Evolutionary conservation across 2,329 filamentous ascomycete genomes (phyloP).

Genomic region (Clarireedia paspali): DNA sequence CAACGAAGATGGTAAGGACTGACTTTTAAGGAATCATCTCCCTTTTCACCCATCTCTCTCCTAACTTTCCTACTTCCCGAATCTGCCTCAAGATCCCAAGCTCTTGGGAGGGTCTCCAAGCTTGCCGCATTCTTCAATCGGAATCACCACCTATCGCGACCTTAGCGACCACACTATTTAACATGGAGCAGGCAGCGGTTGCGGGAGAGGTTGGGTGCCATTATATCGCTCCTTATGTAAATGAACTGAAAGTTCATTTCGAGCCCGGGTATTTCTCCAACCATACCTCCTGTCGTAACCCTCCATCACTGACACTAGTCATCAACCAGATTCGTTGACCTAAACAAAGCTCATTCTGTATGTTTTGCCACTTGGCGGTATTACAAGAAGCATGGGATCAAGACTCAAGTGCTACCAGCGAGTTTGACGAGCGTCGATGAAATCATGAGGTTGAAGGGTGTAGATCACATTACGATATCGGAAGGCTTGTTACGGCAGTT

Average conservation of each 20-base stretch:
- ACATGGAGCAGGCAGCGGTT: slow-evolving; percentile 50
- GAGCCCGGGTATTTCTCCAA: slow-evolving; percentile 35
- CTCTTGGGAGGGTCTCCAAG: slow-evolving; percentile 56
- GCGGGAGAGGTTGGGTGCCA: slow-evolving; percentile 50
- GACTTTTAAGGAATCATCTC: slow-evolving; percentile 39
- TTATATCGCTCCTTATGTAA: slow-evolving; percentile 60
- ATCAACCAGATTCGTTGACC: slow-evolving; percentile 37
- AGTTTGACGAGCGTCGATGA: slow-evolving; percentile 50
- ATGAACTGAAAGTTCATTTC: slow-evolving; percentile 57
- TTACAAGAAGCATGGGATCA: slow-evolving; percentile 35
- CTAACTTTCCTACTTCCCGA: slow-evolving; percentile 37
- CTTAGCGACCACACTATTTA: slow-evolving; percentile 56
- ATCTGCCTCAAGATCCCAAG: slow-evolving; percentile 57
- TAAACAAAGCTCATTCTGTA: slow-evolving; percentile 32
- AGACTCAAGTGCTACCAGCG: slow-evolving; percentile 47
- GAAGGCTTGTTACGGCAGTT: slow-evolving; percentile 38
- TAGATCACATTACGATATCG: slow-evolving; percentile 51
- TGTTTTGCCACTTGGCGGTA: slow-evolving; percentile 45
- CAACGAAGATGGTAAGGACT: not conserved
- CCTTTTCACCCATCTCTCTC: slow-evolving; percentile 38
- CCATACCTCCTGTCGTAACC: not conserved
- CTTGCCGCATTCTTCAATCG: slow-evolving; percentile 45
- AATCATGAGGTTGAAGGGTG: slow-evolving; percentile 49
- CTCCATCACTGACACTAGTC: not conserved
- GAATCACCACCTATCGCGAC: slow-evolving; percentile 46